phyloP scores from a whole-genome alignment of 768 basidiomycete genomes.

The Boletellus sp. region DNA sequence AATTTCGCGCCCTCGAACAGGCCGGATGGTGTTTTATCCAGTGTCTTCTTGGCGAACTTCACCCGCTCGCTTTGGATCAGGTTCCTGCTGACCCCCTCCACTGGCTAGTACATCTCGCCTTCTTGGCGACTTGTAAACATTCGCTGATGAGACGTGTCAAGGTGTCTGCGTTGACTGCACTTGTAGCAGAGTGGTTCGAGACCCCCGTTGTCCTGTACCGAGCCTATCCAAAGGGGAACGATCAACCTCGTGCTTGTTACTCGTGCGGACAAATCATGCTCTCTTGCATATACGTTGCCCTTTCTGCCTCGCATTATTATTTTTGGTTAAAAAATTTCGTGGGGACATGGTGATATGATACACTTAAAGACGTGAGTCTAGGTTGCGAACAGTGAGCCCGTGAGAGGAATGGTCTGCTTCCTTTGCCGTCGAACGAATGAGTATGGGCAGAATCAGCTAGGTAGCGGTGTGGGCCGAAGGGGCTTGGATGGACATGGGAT shows the following conservation, averaged over 20 bases:
- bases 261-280: background rate
- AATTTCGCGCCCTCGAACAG: conserved; percentile 8
- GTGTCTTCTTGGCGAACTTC: conserved; percentile 8
- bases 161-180: conserved; percentile 11
- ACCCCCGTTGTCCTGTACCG: conserved; percentile 5
- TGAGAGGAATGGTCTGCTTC: conserved; percentile 2
- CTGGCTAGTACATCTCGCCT: conserved; percentile 13
- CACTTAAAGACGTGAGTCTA: conserved; percentile 19
- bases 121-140: background rate
- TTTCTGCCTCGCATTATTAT: conserved; percentile 8
- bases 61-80: conserved; percentile 1
- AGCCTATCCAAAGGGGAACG: background rate
- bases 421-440: conserved; percentile 6
- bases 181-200: conserved; percentile 8
- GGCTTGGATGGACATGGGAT: conserved; percentile 8
- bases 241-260: background rate
- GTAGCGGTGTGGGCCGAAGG: background rate
- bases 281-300: background rate
- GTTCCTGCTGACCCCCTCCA: conserved; percentile 9
- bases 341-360: conserved; percentile 22
- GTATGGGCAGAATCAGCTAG: conserved; percentile 10
- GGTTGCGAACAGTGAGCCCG: conserved; percentile 10
- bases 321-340: background rate
- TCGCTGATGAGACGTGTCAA: conserved; percentile 6
- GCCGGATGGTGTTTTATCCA: conserved; percentile 13